Evolutionary conservation across 1,284 basidiomycete genomes (phyloP), one percentile per base, ranked within the genome.

Genomic region (Tetrapyrgos nigripes): DNA sequence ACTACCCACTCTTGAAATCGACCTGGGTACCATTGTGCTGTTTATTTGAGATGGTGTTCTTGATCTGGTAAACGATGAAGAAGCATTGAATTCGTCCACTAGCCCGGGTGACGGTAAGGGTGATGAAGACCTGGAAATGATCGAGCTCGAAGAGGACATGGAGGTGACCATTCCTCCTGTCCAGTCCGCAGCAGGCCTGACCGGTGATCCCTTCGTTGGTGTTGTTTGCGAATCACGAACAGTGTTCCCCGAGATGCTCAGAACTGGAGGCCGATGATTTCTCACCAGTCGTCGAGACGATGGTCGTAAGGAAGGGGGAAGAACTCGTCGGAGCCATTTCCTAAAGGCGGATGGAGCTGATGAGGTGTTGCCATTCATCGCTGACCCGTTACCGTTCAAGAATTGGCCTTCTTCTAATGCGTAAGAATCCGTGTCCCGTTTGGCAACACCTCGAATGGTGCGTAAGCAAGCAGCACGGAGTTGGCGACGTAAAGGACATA

Each of bases 31-130:
- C 46, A 61, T 61, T 19, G 83, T 66, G 45, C 75, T 79, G 66
- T 82, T 90, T 70, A 86, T 79, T 68, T 87, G 82, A 1, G 88
- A 90, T 6, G 79, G 79, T 62, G 88, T 90, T 62, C 85, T 77
- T 62, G 59, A 61, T 21, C 55, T 55, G 14, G 55, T 50, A 19
- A 57, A 55, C 35, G 59, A 56, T 14, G 58, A 60, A 24, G 54
- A 51, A 28, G 28, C 51, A 48, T 58, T 58, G 29, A 43, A 21
- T 21, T 53, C 56, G 45, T 37, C 78, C 73, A 50, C 78, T 74
- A 26, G 70, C 62, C 6, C 60, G 64, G 59, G 77, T 73, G 55
- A 76, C 73, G 21, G 72, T 72, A 27, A 76, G 71, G 52, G 66
- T 76, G 9, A 67, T 70, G 11, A 66, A 9, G 59, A 35, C 11